phyloP scores from a whole-genome alignment of 2,329 filamentous ascomycete genomes.

The Aureobasidium sp. region DNA sequence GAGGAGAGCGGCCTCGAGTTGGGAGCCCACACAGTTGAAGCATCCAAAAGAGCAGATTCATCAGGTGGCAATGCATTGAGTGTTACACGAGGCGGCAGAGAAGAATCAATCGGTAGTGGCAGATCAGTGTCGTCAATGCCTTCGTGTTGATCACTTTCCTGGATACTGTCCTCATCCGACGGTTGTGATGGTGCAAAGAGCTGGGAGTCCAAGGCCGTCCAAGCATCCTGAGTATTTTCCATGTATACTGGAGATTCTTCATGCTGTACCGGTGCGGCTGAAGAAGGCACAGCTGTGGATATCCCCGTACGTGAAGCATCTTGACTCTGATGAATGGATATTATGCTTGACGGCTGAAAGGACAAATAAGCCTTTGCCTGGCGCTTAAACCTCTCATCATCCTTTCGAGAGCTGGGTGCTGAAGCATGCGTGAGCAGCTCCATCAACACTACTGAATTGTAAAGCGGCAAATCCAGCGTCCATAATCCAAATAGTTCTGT shows the following conservation, averaged over 20 bases:
- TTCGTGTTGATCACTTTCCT: background rate
- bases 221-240: conserved; percentile 37
- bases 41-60: background rate
- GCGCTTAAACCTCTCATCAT: conserved; percentile 34
- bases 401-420: conserved; percentile 31
- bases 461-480: background rate
- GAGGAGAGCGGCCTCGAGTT: background rate
- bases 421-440: conserved; percentile 40
- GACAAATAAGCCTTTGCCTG: conserved; percentile 33
- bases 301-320: background rate
- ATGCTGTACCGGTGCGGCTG: background rate
- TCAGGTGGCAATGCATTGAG: background rate
- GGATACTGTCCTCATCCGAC: background rate
- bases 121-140: background rate
- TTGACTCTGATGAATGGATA: background rate
- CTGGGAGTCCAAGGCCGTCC: conserved; percentile 34
- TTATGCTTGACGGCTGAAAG: conserved; percentile 21
- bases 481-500: background rate
- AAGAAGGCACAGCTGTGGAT: background rate
- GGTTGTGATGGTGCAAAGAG: conserved; percentile 23
- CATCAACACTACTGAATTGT: conserved; percentile 16
- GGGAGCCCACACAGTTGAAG: no score
- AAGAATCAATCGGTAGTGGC: background rate
- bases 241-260: conserved; percentile 21
- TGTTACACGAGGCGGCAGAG: background rate